Evolutionary conservation across 805 yeast species (phyloP).

Genomic region (Kodamaea kakaduensis): DNA sequence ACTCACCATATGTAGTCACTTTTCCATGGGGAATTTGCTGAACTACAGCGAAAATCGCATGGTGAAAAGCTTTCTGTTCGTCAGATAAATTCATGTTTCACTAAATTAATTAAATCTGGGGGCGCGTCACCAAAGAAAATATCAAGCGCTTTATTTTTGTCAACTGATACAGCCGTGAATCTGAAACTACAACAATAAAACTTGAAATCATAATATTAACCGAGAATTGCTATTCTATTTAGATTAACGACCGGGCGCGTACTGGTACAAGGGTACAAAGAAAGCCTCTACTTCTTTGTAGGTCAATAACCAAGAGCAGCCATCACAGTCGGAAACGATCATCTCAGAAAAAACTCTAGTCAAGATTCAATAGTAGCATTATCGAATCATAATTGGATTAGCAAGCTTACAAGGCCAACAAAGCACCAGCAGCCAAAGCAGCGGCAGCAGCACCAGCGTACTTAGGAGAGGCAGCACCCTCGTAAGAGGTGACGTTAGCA

Average conservation of each 20-base stretch:
- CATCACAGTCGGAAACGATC: slow-evolving; percentile 2
- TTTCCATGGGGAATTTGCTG: slow-evolving; percentile 55
- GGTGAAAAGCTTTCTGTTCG: slow-evolving; percentile 54
- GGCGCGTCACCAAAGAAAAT: too few relatives aligned
- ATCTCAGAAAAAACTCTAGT: slow-evolving; percentile 3
- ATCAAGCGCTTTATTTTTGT: too few relatives aligned
- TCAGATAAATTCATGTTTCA: slow-evolving; percentile 24
- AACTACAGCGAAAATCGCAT: slow-evolving; percentile 55
- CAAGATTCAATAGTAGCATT: slow-evolving; percentile 9
- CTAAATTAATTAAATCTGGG: too few relatives aligned
- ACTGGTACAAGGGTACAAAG: slow-evolving; percentile 3
- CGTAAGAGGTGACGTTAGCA: slow-evolving; percentile 34
- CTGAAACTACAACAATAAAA: neutral
- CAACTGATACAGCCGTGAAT: too few relatives aligned
- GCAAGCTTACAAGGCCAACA: slow-evolving; percentile 25
- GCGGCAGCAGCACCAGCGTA: slow-evolving; percentile 41
- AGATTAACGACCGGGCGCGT: slow-evolving; percentile 10
- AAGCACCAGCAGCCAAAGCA: slow-evolving; percentile 48
- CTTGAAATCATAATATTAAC: slow-evolving; percentile 2
- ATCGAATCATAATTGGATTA: slow-evolving; percentile 1
- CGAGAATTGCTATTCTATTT: too few relatives aligned
- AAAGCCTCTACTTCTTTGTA: slow-evolving; percentile 5
- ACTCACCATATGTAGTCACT: slow-evolving; percentile 64
- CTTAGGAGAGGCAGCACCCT: slow-evolving; percentile 33
- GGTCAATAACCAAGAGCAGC: slow-evolving; percentile 7